phyloP scores from a whole-genome alignment of 2,329 filamentous ascomycete genomes.

The Claviceps sp. region DNA sequence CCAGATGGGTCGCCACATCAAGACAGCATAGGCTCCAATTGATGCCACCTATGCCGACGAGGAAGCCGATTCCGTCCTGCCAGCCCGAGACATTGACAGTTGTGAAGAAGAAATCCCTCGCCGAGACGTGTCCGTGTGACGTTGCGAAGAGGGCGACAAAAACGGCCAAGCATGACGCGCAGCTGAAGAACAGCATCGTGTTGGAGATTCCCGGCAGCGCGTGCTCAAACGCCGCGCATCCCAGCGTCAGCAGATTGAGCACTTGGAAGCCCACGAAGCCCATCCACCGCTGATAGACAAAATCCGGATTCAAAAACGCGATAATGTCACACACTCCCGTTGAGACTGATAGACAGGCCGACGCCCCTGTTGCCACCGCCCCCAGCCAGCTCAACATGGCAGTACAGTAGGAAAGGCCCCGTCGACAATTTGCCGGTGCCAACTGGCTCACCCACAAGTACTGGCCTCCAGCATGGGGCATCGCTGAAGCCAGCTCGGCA shows the following conservation, averaged over 20 bases:
- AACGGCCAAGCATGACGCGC: constrained; percentile 10
- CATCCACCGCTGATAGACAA: constrained; percentile 15
- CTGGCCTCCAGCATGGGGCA: constrained; percentile 17
- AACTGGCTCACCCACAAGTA: constrained; percentile 15
- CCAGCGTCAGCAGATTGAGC: constrained; percentile 12
- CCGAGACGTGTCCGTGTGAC: constrained; percentile 8
- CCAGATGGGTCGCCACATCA: constrained; percentile 15
- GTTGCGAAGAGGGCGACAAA: constrained; percentile 16
- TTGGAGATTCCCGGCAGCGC: constrained; percentile 15
- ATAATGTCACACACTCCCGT: constrained; percentile 12
- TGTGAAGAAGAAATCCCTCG: constrained; percentile 12
- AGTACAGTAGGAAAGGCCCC: constrained; percentile 13
- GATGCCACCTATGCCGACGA: constrained; percentile 16
- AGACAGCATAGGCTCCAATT: constrained; percentile 19
- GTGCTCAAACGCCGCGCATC: constrained; percentile 12
- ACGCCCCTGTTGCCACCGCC: constrained; percentile 13
- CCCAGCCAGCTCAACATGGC: constrained; percentile 15
- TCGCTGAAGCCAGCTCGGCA: constrained; percentile 16
- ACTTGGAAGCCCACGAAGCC: constrained; percentile 15
- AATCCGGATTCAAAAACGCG: constrained; percentile 11
- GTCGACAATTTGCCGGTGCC: constrained; percentile 7
- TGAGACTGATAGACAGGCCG: constrained; percentile 13
- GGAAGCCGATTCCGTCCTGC: constrained; percentile 15
- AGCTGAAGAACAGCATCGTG: constrained; percentile 14
- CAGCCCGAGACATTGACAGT: constrained; percentile 14